Percentiles rank a stretch among this genome's conserved stretches.
phyloP scores from a whole-genome alignment of 169 alveolate species.

The Cryptosporidium ubiquitum region DNA sequence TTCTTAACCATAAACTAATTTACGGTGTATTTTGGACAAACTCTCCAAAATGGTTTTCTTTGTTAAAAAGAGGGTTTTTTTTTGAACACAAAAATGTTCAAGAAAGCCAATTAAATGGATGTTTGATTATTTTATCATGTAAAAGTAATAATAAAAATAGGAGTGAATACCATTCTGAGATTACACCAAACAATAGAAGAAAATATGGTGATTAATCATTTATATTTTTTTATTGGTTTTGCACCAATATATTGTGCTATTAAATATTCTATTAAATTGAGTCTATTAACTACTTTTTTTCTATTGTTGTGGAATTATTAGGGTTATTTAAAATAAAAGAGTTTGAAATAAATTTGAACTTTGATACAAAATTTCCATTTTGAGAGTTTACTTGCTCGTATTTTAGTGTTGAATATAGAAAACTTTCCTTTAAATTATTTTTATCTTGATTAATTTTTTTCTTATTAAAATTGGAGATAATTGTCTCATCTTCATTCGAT shows the following conservation, averaged over 20 bases:
- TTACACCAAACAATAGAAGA: constrained; percentile 4
- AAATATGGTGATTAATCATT: constrained; percentile 31
- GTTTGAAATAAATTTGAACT: not conserved
- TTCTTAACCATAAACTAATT: not conserved
- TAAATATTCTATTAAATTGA: not conserved
- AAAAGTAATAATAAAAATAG: not conserved
- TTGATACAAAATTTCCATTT: not conserved
- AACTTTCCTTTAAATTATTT: not conserved
- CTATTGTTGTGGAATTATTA: not conserved
- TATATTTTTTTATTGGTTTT: not conserved
- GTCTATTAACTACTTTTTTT: not conserved
- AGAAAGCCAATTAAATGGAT: constrained; percentile 10
- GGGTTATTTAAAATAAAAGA: not conserved
- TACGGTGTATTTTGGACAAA: constrained; percentile 45
- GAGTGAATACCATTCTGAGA: not conserved
- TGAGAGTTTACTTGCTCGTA: not conserved
- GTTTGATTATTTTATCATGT: constrained; percentile 28
- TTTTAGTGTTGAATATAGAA: not conserved
- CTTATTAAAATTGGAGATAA: not conserved
- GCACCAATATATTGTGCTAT: not conserved
- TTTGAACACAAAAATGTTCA: not conserved
- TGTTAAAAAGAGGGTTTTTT: not conserved
- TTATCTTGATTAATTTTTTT: not conserved
- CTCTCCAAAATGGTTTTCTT: constrained; percentile 50
- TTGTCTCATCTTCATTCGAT: not conserved